A percentile compares a stretch with the other conserved stretches of the same genome.
phyloP scores from a whole-genome alignment of 345 rosid genomes.

The Isatis tinctoria region DNA sequence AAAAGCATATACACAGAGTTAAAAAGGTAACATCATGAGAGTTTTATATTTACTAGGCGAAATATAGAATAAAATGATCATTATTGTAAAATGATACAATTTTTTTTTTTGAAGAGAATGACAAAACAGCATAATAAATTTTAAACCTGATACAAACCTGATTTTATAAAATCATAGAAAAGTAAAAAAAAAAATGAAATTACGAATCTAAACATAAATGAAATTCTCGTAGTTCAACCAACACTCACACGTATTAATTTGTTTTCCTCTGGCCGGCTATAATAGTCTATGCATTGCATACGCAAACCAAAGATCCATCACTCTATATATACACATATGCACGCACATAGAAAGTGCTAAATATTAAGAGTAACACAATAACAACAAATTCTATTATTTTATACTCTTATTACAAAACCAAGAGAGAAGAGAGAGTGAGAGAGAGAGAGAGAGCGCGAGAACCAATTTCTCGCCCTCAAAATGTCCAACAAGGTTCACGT shows the following conservation, averaged over 20 bases:
- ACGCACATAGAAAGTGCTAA: slow-evolving; percentile 4
- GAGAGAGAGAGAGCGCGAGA: background rate
- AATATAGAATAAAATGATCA: background rate
- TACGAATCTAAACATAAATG: background rate
- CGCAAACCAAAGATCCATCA: slow-evolving; percentile 13
- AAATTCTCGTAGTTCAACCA: slow-evolving; percentile 25
- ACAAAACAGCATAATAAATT: background rate
- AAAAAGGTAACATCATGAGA: background rate
- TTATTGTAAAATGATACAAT: background rate
- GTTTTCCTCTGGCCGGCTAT: background rate
- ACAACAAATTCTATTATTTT: slow-evolving; percentile 17
- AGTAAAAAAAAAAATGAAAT: background rate
- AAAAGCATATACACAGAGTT: background rate
- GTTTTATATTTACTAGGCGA: background rate
- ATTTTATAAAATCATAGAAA: background rate
- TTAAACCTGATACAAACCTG: background rate
- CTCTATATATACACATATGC: background rate
- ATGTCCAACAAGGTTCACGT: slow-evolving; percentile 33
- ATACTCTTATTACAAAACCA: background rate
- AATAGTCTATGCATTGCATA: background rate
- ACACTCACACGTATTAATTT: slow-evolving; percentile 16
- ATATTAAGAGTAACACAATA: slow-evolving; percentile 8
- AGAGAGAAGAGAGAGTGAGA: background rate
- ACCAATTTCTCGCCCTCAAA: slow-evolving; percentile 7
- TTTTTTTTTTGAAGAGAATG: background rate